Evolutionary conservation across 2,329 filamentous ascomycete genomes (phyloP).

Genomic region (Sphaceloma murrayae): DNA sequence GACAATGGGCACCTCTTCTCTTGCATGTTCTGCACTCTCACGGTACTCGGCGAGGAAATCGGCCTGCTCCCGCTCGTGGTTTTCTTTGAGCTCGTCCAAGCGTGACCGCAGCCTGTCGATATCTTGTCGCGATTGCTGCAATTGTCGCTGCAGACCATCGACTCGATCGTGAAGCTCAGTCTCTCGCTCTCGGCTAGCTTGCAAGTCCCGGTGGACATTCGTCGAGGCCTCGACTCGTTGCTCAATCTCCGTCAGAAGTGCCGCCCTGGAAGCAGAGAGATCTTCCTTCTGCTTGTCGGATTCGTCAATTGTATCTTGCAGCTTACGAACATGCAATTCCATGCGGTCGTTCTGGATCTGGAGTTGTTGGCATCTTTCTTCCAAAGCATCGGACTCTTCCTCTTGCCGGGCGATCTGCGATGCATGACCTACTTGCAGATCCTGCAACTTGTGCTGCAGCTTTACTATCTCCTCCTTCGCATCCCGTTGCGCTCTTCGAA

Average conservation of each 20-base stretch:
- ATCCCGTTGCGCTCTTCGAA: conserved; percentile 30
- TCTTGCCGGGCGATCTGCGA: conserved; percentile 37
- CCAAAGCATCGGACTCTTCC: conserved; percentile 36
- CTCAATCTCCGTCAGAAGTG: too few species aligned
- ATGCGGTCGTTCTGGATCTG: too few species aligned
- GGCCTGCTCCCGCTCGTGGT: neutral
- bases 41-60: conserved; percentile 8
- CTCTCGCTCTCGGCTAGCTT: too few species aligned
- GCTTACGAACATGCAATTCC: too few species aligned
- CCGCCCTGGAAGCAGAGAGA: too few species aligned
- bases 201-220: too few species aligned
- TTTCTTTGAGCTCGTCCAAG: conserved; percentile 6
- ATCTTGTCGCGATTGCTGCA: neutral
- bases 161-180: too few species aligned
- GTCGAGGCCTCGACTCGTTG: too few species aligned
- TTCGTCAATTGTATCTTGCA: too few species aligned
- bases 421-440: conserved; percentile 36
- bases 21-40: conserved; percentile 3
- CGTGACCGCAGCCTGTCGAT: conserved; percentile 18
- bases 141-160: too few species aligned
- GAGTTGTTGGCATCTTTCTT: conserved; percentile 28
- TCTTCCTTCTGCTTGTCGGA: too few species aligned
- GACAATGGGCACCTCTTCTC: conserved; percentile 1
- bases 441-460: conserved; percentile 34
- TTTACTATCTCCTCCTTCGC: conserved; percentile 33